Conservation (phyloP, 441 rosid genomes). For the Jatropha multifida region DNA sequence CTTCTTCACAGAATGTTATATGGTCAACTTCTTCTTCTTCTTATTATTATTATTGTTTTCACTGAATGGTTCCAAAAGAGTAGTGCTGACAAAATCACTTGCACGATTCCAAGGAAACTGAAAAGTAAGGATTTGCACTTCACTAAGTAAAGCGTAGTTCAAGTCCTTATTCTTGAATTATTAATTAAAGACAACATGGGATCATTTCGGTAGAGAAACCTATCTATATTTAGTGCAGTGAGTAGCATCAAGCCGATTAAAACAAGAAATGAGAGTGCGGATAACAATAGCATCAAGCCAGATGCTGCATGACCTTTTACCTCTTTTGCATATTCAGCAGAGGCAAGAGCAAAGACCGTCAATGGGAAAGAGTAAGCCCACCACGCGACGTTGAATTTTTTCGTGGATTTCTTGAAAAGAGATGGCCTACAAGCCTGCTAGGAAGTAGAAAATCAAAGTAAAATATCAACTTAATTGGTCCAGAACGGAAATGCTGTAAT, state of each 20-base stretch:
- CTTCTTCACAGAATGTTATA: no score
- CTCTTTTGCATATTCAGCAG: conserved; percentile 48
- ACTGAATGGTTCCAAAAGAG: no score
- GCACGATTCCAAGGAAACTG: neutral
- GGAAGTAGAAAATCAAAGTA: neutral
- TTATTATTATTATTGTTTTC: no score
- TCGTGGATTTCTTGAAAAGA: conserved; percentile 60
- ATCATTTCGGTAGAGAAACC: conserved; percentile 34
- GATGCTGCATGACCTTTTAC: conserved; percentile 36
- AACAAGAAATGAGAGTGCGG: conserved; percentile 46
- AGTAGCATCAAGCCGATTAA: conserved; percentile 49
- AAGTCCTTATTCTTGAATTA: conserved; percentile 21
- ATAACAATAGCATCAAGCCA: conserved; percentile 38
- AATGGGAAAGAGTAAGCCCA: conserved; percentile 62
- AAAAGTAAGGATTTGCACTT: neutral
- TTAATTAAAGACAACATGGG: conserved; percentile 28
- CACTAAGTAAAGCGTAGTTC: neutral
- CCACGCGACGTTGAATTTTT: conserved; percentile 60
- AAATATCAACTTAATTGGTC: neutral
- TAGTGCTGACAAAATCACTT: no score
- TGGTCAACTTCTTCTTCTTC: no score
- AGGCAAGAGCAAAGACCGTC: conserved; percentile 53
- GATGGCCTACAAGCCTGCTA: conserved; percentile 55
- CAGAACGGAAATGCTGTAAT: neutral
- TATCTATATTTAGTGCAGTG: conserved; percentile 38